Base-by-base conservation (phyloP, 768 basidiomycete species). In the Hypholoma fasciculare region DNA sequence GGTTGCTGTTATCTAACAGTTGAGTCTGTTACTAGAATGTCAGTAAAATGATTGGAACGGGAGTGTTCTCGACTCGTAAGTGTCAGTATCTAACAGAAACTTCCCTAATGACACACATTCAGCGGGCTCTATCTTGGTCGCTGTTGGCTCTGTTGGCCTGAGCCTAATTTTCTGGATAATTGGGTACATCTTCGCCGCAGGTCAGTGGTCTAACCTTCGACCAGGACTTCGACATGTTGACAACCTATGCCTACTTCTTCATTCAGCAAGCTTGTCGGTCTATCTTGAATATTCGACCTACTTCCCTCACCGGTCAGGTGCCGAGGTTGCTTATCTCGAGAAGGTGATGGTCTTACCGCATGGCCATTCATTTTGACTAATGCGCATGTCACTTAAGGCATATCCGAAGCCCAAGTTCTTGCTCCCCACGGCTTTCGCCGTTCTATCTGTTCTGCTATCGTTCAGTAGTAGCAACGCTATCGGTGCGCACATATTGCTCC, bases 301-400 rank as follows among this genome's bases (percentile, higher is more conserved):
- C 66, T 82, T 81, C 61, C 82, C 82, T 12, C 71, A 76, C 52
- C 72, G 82, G 14, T 78, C 79, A 7, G 81, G 81, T 6, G 82
- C 77, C 8, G 76, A 81, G 58, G 80, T 81, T 6, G 81, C 76
- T 2, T 81, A 79, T 54, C 68, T 80, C 13, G 77, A 79, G 54
- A 73, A 76, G 71, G 77, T 72, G 27, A 63, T 34, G 6, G 30
- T 9, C 30, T 34, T 34, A 7, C 30, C 30, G 30, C 30, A 34
- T 9, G 30, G 9, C 30, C 6, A 9, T 34, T 40, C 49, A 44
- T 40, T 52, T 52, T 60, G 40, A 49, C 44, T 37, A 16, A 55
- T 48, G 50, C 60, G 20, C 9, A 34, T 34, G 9, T 34, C 30
- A 34, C 9, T 34, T 9, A 50, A 78, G 71, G 78, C 78, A 1